phyloP scores from a whole-genome alignment of 2,329 filamentous ascomycete genomes.

The Fusarium pseudonygamai region DNA sequence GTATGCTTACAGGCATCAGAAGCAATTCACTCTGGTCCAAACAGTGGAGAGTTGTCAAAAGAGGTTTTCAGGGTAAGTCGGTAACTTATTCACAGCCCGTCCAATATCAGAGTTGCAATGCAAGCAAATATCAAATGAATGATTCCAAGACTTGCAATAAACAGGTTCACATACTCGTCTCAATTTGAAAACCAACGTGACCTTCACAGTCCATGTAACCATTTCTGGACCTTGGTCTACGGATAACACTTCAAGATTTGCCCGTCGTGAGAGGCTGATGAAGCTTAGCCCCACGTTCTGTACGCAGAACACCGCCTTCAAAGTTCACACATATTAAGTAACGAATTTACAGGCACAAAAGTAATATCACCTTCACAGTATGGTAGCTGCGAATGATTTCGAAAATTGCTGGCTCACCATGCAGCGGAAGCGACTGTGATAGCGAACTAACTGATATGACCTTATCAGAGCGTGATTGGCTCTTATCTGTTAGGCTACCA shows the following conservation, averaged over 20 bases:
- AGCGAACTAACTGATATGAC: not conserved
- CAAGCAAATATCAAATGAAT: too few relatives aligned
- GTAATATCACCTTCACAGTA: too few relatives aligned
- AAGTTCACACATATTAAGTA: too few relatives aligned
- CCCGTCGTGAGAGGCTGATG: too few relatives aligned
- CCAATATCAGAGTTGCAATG: not conserved
- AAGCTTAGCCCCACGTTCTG: too few relatives aligned
- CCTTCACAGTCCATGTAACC: too few relatives aligned
- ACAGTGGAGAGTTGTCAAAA: too few relatives aligned
- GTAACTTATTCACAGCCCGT: not conserved
- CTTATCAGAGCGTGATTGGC: accelerated
- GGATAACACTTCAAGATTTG: too few relatives aligned
- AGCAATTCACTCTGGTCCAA: not conserved
- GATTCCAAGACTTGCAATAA: accelerated
- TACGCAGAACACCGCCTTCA: too few relatives aligned
- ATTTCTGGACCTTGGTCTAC: not conserved
- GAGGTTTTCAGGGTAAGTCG: not conserved
- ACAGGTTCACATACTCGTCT: not conserved
- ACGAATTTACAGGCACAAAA: too few relatives aligned
- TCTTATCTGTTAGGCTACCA: not conserved
- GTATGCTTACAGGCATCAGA: not conserved
- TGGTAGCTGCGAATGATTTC: not conserved
- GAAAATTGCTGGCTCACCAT: too few relatives aligned
- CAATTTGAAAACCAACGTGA: accelerated
- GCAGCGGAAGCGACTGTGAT: not conserved